Conservation (phyloP, 441 rosid genomes). For the Theobroma grandiflorum region DNA sequence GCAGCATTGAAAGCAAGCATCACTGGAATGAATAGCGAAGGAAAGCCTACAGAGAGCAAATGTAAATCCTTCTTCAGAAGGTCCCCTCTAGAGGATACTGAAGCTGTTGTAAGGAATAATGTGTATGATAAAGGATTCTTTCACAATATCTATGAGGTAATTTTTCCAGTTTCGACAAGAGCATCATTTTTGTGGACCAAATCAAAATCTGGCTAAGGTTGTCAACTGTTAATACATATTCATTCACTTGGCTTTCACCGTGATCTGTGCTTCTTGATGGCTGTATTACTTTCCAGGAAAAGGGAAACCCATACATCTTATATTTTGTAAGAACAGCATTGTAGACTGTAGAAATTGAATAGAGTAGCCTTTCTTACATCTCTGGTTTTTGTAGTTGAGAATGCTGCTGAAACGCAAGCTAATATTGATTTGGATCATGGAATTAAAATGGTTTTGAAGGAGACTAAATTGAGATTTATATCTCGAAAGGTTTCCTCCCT, state of each 20-base stretch:
- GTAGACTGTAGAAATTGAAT: too few species aligned
- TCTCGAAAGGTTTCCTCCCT: too few species aligned
- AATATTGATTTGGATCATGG: too few species aligned
- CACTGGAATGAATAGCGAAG: constrained; percentile 46
- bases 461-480: too few species aligned
- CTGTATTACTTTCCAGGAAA: background rate
- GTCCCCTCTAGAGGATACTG: constrained; percentile 60
- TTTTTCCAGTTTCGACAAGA: constrained; percentile 71
- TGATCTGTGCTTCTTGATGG: background rate
- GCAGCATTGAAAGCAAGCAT: constrained; percentile 71
- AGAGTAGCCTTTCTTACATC: too few species aligned
- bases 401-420: too few species aligned
- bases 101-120: constrained; percentile 53
- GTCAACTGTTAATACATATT: background rate
- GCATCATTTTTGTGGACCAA: constrained; percentile 47
- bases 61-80: constrained; percentile 61
- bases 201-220: constrained; percentile 47
- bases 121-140: constrained; percentile 66
- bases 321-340: too few species aligned
- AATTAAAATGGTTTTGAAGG: too few species aligned
- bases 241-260: background rate
- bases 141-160: constrained; percentile 66
- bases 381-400: too few species aligned
- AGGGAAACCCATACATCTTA: background rate
- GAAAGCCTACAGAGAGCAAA: constrained; percentile 55